Conservation (phyloP, 768 basidiomycete species). For the Suillus cothurnatus region DNA sequence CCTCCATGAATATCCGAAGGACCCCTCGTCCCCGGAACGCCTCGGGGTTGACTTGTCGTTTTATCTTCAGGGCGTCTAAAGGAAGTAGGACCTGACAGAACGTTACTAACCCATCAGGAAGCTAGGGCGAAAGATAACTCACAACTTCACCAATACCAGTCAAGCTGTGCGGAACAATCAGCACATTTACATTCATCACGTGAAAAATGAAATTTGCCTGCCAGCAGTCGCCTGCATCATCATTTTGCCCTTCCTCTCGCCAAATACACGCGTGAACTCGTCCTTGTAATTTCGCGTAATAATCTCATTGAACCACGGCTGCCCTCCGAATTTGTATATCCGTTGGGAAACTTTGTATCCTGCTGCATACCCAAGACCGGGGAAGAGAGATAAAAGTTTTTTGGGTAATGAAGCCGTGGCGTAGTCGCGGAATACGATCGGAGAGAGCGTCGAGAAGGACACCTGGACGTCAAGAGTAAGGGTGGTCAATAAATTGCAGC, state of each 20-base stretch:
- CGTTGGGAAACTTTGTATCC: slow-evolving; percentile 96
- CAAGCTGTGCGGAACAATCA: slow-evolving; percentile 40
- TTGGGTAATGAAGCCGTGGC: slow-evolving; percentile 65
- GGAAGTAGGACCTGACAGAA: slow-evolving; percentile 79
- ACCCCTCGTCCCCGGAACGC: slow-evolving; percentile 95
- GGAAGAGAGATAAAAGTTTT: slow-evolving; percentile 92
- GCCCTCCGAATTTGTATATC: slow-evolving; percentile 97
- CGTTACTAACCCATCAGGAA: neutral
- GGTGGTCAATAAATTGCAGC: slow-evolving; percentile 3
- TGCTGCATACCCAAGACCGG: slow-evolving; percentile 96
- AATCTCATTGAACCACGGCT: slow-evolving; percentile 96
- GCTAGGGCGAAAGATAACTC: slow-evolving; percentile 21
- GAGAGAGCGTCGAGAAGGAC: slow-evolving; percentile 59
- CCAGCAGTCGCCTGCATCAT: slow-evolving; percentile 95
- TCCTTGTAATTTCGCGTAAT: slow-evolving; percentile 81
- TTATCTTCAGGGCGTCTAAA: slow-evolving; percentile 96
- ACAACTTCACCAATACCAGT: slow-evolving; percentile 95
- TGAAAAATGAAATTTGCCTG: slow-evolving; percentile 52
- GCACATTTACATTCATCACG: neutral
- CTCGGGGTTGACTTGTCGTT: slow-evolving; percentile 97
- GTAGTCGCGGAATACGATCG: slow-evolving; percentile 87
- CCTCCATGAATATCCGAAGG: slow-evolving; percentile 87
- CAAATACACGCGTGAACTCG: slow-evolving; percentile 82
- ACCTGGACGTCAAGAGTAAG: slow-evolving; percentile 44
- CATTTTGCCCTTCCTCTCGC: slow-evolving; percentile 94